Evolutionary conservation across 306 rosid species (phyloP), one percentile per base, ranked within the genome.

Genomic region (Trifolium dubium): DNA sequence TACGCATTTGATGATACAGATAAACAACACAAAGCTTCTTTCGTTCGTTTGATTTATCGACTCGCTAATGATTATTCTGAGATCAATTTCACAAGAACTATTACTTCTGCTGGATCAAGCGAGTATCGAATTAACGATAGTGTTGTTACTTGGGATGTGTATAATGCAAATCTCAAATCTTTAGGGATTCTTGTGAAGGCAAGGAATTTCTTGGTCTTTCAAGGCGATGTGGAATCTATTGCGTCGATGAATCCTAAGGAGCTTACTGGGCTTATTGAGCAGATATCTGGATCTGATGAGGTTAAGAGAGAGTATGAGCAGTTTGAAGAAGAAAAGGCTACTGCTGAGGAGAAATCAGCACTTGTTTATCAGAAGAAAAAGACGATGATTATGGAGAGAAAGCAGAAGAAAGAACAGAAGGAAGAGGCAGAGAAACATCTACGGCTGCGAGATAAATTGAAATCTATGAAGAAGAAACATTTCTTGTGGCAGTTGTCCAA

Each of bases 181-280:
- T 82, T 89, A 13, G 98, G 94, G 15, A 88, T 93, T 67, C 92
- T 91, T 2, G 94, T 93, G 73, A 91, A 93, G 86, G 96, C 98
- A 64, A 87, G 96, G 61, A 91, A 93, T 89, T 93, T 91, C 77
- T 88, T 91, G 14, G 98, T 93, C 37, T 93, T 93, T 85, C 97
- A 94, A 96, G 47, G 47, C 10, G 13, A 43, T 43, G 47, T 43
- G 12, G 47, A 43, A 43, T 43, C 14, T 4, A 3, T 43, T 10
- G 47, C 47, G 10, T 10, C 5, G 14, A 43, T 10, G 10, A 43
- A 10, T 43, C 47, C 47, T 0, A 43, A 43, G 47, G 47, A 43
- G 10, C 47, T 43, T 43, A 43, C 47, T 43, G 0, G 10, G 2
- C 47, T 43, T 3, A 10, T 43, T 13, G 47, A 43, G 14, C 47